These are phyloP conservation scores for Suhomyces bokatorum DNA, from an alignment of 1,139 yeast genomes.

Conservation along the genomic window DNA sequence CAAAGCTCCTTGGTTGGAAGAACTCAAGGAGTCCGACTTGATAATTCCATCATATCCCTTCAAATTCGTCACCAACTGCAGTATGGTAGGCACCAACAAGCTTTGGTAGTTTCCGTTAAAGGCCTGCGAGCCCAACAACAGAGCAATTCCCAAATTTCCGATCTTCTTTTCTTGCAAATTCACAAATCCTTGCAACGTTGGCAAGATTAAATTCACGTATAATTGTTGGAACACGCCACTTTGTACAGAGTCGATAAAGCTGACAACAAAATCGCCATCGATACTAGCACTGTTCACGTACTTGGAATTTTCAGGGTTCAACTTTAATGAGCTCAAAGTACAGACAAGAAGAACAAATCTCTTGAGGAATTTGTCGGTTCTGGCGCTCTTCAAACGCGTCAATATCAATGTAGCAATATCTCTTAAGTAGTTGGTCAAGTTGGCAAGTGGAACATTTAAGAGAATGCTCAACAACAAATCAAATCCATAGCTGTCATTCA, in stretches of 20 bases:
- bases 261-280: slow-evolving; percentile 53
- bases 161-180: slow-evolving; percentile 76
- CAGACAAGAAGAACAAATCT: slow-evolving; percentile 68
- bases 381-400: slow-evolving; percentile 75
- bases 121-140: slow-evolving; percentile 34
- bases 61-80: slow-evolving; percentile 51
- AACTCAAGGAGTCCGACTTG: slow-evolving; percentile 32
- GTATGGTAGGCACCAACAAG: slow-evolving; percentile 51
- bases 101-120: slow-evolving; percentile 39
- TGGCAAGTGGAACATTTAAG: slow-evolving; percentile 51
- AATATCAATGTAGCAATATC: slow-evolving; percentile 76
- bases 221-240: slow-evolving; percentile 65
- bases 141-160: slow-evolving; percentile 70
- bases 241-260: slow-evolving; percentile 64
- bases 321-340: slow-evolving; percentile 44
- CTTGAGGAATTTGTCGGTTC: slow-evolving; percentile 80
- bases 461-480: slow-evolving; percentile 77
- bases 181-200: slow-evolving; percentile 64
- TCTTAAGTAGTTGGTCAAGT: slow-evolving; percentile 57
- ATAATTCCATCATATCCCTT: slow-evolving; percentile 40
- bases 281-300: slow-evolving; percentile 19
- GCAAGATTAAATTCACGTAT: slow-evolving; percentile 61
- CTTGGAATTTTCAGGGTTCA: slow-evolving; percentile 20
- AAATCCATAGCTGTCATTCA: slow-evolving; percentile 79
- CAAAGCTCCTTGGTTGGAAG: slow-evolving; percentile 26